Percentiles rank a stretch among this genome's conserved stretches.
These are phyloP conservation scores for Suhomyces anneliseae DNA, from an alignment of 1,139 yeast species.

Conservation along the genomic window DNA sequence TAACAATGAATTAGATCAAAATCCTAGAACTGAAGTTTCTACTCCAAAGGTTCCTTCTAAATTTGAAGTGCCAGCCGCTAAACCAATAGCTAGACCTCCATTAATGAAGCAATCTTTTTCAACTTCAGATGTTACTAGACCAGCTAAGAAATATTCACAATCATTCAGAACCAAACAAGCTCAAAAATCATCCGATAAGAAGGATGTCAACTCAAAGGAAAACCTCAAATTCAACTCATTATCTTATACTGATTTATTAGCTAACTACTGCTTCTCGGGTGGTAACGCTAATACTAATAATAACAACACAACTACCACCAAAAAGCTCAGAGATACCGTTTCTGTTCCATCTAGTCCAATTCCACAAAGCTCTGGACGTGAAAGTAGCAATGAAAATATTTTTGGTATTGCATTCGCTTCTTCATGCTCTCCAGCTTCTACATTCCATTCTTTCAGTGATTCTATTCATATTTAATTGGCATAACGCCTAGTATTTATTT, in stretches of 20 bases:
- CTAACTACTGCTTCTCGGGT: constrained; percentile 36
- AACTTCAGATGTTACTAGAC: constrained; percentile 23
- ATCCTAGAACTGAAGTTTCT: constrained; percentile 1
- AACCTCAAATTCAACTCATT: constrained; percentile 21
- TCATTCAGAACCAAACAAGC: constrained; percentile 18
- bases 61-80: neutral
- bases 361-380: neutral
- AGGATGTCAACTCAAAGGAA: constrained; percentile 1
- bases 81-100: constrained; percentile 20
- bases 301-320: neutral
- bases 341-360: constrained; percentile 9
- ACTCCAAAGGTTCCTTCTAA: neutral
- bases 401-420: constrained; percentile 13
- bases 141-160: constrained; percentile 20
- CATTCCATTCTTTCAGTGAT: constrained; percentile 36
- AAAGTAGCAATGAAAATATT: constrained; percentile 6
- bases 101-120: constrained; percentile 26
- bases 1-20: constrained; percentile 6
- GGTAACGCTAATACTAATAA: constrained; percentile 15
- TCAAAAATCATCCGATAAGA: neutral
- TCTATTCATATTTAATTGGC: constrained; percentile 27
- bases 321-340: neutral
- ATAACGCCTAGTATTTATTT: constrained; percentile 3
- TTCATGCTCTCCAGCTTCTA: constrained; percentile 25
- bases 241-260: constrained; percentile 32